Evolutionary conservation across 441 rosid genomes (phyloP).

Genomic region (Cnidoscolus chayamansa): DNA sequence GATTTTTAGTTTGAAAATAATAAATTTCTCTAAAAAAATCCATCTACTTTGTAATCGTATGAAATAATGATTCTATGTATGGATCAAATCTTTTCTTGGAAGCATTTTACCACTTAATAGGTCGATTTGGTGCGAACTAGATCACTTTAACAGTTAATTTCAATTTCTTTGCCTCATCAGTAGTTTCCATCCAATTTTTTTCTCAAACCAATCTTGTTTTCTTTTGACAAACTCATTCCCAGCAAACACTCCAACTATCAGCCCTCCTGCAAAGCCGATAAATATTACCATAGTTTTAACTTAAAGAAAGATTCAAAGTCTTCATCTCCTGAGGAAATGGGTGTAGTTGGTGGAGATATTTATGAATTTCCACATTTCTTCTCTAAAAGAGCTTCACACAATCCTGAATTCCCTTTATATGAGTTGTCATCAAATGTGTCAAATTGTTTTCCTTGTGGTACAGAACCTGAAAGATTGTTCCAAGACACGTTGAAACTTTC

Average conservation of each 20-base stretch:
- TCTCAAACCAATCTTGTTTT: constrained; percentile 11
- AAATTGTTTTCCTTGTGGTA: constrained; percentile 31
- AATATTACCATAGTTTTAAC: constrained; percentile 5
- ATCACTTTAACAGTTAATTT: no score
- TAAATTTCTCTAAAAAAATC: no score
- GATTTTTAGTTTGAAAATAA: no score
- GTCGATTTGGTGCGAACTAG: no score
- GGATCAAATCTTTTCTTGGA: no score
- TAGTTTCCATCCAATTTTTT: neutral
- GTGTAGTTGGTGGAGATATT: neutral
- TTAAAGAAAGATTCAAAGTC: neutral
- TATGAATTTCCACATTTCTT: neutral
- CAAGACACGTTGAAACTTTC: constrained; percentile 53
- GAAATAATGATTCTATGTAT: no score
- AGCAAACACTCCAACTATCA: constrained; percentile 13
- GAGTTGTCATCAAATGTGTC: neutral
- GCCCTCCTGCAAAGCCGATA: constrained; percentile 24
- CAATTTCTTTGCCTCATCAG: no score
- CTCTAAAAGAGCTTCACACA: constrained; percentile 35
- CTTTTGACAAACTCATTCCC: constrained; percentile 14
- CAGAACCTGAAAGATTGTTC: constrained; percentile 48
- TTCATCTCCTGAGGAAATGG: neutral
- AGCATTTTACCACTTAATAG: no score
- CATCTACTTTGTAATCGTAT: no score
- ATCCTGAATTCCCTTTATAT: constrained; percentile 42